These are phyloP conservation scores for Pugionium cornutum DNA, from an alignment of 345 rosid species.

Conservation along the genomic window DNA sequence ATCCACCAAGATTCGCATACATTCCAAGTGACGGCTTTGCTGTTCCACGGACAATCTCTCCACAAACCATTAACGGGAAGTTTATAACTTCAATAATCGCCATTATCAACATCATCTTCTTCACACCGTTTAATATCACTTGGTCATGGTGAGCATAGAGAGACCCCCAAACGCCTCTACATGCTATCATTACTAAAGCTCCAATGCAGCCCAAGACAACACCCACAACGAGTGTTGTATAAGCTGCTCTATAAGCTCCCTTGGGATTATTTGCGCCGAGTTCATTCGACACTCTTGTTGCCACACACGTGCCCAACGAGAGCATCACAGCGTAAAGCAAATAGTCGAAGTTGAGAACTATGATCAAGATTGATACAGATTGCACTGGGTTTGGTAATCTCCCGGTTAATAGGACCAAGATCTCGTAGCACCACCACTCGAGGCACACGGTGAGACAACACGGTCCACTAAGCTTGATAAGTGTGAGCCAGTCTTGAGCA, in stretches of 20 bases:
- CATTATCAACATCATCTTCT: conserved; percentile 71
- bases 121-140: conserved; percentile 53
- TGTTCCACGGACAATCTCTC: conserved; percentile 74
- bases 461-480: conserved; percentile 74
- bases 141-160: conserved; percentile 58
- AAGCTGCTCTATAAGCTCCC: conserved; percentile 56
- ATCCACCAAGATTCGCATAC: conserved; percentile 76
- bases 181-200: conserved; percentile 53
- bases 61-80: conserved; percentile 76
- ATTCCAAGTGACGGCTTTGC: conserved; percentile 72
- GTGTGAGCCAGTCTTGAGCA: conserved; percentile 57
- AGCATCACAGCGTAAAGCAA: conserved; percentile 79
- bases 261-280: conserved; percentile 71
- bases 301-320: conserved; percentile 72
- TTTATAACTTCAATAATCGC: conserved; percentile 67
- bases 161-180: conserved; percentile 72
- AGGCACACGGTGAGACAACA: conserved; percentile 94
- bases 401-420: conserved; percentile 75
- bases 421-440: conserved; percentile 99
- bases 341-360: conserved; percentile 80
- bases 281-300: conserved; percentile 79
- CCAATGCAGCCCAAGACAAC: conserved; percentile 54
- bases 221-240: conserved; percentile 48
- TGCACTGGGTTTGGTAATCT: conserved; percentile 59
- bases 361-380: conserved; percentile 62